Evolutionary conservation across 805 yeast genomes (phyloP).

Genomic region (Candida palmyrensis): DNA sequence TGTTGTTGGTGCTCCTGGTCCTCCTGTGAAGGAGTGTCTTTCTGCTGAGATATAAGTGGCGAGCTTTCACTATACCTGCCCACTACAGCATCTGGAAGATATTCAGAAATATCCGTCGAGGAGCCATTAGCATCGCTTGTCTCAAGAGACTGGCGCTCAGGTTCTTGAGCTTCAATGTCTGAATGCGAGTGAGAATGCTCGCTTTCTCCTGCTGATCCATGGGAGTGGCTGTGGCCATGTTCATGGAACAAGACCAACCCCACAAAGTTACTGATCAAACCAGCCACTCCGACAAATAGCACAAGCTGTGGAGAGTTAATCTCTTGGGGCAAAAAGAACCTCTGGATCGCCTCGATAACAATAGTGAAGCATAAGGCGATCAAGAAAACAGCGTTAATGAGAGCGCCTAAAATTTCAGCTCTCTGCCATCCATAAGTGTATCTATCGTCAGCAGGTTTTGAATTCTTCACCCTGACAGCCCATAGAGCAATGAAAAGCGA

Average conservation of each 20-base stretch:
- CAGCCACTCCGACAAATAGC: constrained; percentile 76
- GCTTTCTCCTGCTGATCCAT: constrained; percentile 34
- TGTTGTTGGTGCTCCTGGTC: constrained; percentile 8
- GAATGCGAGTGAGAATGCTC: constrained; percentile 31
- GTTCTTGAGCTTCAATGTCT: constrained; percentile 9
- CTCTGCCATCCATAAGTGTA: constrained; percentile 98
- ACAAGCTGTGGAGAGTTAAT: constrained; percentile 82
- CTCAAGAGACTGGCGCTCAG: neutral
- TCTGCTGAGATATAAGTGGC: constrained; percentile 23
- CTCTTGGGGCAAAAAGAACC: constrained; percentile 75
- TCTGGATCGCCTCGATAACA: constrained; percentile 85
- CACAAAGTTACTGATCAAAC: constrained; percentile 73
- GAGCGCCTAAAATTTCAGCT: constrained; percentile 94
- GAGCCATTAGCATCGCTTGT: constrained; percentile 15
- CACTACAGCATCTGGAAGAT: constrained; percentile 45
- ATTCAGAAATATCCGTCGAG: constrained; percentile 26
- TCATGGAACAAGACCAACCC: constrained; percentile 90
- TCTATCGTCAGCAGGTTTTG: constrained; percentile 74
- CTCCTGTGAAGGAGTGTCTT: constrained; percentile 5
- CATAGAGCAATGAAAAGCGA: constrained; percentile 87
- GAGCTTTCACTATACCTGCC: constrained; percentile 33
- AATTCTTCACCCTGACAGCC: constrained; percentile 91
- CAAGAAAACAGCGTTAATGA: constrained; percentile 87
- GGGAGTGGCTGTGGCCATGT: constrained; percentile 44
- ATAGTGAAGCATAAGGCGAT: constrained; percentile 91